Base-by-base conservation (phyloP, 306 rosid species). In the Hippophae tibetana region DNA sequence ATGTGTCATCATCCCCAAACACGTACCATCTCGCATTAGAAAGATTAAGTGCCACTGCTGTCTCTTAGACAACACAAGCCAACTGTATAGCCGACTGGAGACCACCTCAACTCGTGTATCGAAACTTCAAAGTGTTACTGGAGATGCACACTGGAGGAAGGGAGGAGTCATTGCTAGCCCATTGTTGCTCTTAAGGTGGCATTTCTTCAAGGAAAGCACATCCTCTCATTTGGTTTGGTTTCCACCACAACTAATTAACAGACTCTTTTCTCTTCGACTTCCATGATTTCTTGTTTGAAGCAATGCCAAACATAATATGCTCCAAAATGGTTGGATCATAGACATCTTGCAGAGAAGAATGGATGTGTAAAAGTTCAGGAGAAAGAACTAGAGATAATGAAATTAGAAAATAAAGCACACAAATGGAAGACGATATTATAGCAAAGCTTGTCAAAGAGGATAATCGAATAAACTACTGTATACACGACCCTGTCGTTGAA, bases 1-100 rank as follows among this genome's bases (percentile, higher is more conserved):
- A 44, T 0, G 96, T 92, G 73, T 85, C 95, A 61, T 92, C 98
- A 43, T 87, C 98, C 2, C 96, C 98, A 52, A 87, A 92, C 42
- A 92, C 98, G 49, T 75, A 92, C 98, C 98, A 92, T 58, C 86
- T 75, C 52, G 87, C 95, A 50, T 76, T 61, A 0, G 95, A 62
- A 63, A 76, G 77, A 13, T 80, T 70, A 56, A 76, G 62, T 0
- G 84, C 84, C 13, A 87, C 75, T 0, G 18, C 18, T 18, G 85
- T 83, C 71, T 92, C 98, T 0, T 60, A 61, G 6, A 92, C 95
- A 27, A 87, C 92, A 1, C 93, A 86, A 0, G 98, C 98, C 55
- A 87, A 83, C 0, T 92, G 84, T 3, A 87, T 83, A 0, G 95
- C 95, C 0, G 92, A 84, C 23, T 67, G 67, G 7, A 38, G 47